These are phyloP conservation scores for Sparassis latifolia DNA, from an alignment of 1,284 basidiomycete species.

Conservation along the genomic window DNA sequence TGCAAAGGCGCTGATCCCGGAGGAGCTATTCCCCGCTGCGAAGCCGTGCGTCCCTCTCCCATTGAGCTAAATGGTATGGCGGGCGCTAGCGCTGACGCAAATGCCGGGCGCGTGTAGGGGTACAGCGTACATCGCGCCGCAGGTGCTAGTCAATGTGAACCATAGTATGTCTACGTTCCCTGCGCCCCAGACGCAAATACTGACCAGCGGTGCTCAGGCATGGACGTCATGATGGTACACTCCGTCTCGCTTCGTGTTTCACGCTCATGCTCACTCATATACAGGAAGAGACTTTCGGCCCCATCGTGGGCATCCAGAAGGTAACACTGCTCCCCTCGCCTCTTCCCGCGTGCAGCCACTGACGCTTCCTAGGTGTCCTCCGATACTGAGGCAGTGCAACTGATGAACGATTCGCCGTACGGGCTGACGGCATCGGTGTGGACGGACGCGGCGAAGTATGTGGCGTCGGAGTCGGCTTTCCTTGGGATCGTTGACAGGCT, in stretches of 20 bases:
- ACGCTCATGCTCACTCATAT: neutral
- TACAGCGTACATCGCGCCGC: conserved; percentile 83
- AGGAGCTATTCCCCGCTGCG: conserved; percentile 63
- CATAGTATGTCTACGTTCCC: conserved; percentile 54
- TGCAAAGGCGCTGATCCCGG: conserved; percentile 72
- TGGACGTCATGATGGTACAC: conserved; percentile 86
- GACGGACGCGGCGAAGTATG: conserved; percentile 66
- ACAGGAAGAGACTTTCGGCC: conserved; percentile 85
- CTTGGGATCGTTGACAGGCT: conserved; percentile 65
- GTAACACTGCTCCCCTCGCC: conserved; percentile 27
- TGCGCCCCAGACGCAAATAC: neutral
- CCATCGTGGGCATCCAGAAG: conserved; percentile 87
- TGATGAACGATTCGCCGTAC: conserved; percentile 97
- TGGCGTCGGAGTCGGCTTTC: conserved; percentile 64
- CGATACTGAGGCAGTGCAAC: conserved; percentile 77
- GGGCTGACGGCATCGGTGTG: conserved; percentile 92
- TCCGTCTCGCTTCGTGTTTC: neutral
- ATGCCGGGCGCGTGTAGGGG: conserved; percentile 37
- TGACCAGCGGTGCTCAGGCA: conserved; percentile 40
- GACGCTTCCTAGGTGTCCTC: conserved; percentile 50
- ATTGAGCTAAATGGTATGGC: neutral
- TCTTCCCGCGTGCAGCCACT: neutral
- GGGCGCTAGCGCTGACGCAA: neutral
- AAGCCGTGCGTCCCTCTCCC: conserved; percentile 42
- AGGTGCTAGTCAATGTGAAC: conserved; percentile 83